Evolutionary conservation across 129 eudicot species (phyloP), one percentile per base, ranked within the genome.

Genomic region (Tagetes erecta): DNA sequence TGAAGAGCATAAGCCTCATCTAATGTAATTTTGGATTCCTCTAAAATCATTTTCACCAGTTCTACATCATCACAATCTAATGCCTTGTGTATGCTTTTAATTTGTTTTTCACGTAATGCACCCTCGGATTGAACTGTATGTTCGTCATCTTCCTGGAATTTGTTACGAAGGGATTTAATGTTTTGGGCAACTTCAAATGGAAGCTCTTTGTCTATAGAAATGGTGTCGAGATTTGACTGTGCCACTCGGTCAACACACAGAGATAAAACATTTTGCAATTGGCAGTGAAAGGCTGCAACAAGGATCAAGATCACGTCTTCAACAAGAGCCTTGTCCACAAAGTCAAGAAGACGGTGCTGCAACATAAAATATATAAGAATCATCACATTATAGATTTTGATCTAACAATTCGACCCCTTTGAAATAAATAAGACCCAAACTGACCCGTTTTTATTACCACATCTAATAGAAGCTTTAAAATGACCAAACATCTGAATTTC

Each of bases 11-110:
- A 51, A 8, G 97, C 95, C 35, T 82, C 86, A 58, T 91, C 85
- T 68, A 91, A 73, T 2, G 88, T 77, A 51, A 84, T 81, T 3
- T 79, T 65, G 4, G 88, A 86, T 71, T 91, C 97, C 0, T 57
- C 76, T 38, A 91, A 62, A 13, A 91, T 90, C 68, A 86, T 36
- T 44, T 73, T 84, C n/a, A 91, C 80, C 4, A 91, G 76, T 58
- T 91, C 95, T 1, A 91, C 82, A 62, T 91, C 97, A 10, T 91
- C 87, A 4, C 88, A 84, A 76, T 91, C 97, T 8, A 91, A 51
- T 3, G 97, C 97, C 70, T 78, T 82, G 78, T 80, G 95, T 55
- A 91, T 71, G 80, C 87, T 86, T 47, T 70, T 80, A 0, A 88
- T 81, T 39, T 84, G 72, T 66, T 76, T 87, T 68, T 91, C 82